Base-by-base conservation (phyloP, 2,329 filamentous ascomycete genomes). In the Helotiales sp. region DNA sequence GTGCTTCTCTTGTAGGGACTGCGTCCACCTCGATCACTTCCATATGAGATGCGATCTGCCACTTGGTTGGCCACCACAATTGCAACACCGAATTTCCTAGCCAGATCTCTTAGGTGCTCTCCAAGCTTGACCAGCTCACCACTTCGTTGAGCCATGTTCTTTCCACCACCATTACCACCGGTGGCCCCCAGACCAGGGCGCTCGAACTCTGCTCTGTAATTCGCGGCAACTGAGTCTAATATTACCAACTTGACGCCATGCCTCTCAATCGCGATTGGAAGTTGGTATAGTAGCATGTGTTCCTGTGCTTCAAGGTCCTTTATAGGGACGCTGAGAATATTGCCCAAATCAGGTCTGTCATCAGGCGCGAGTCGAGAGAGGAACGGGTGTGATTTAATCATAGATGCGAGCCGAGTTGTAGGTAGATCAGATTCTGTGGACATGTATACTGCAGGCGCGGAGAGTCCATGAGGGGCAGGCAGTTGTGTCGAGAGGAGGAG, bases 51-150 rank as follows among this genome's bases (percentile, higher is more conserved):
- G 4, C 92, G 87, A 74, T 99, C 95, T 5, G 91, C 90, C 29
- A 99, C 93, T 73, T 99, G 95, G 71, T 99, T 99, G 5, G 93
- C 90, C 2, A 97, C 89, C 1, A 99, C 92, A 27, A 99, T 81
- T 24, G 92, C 93, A 46, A 97, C 78, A 63, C 88, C 81, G 68
- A 96, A 79, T 40, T 81, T 83, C 34, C 84, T 82, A 1, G 95
- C 95, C 1, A 98, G 76, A 36, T 87, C 82, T 33, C 92, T 85
- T 22, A 99, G 79, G 51, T 91, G 78, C 38, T 87, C 83, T 33
- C 93, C 90, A 2, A 96, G 77, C 29, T 87, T 86, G 15, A 91
- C 81, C 52, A 99, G 83, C 69, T 96, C 90, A 51, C 83, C 79
- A 62, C 88, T 87, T 61, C 95, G 85, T 36, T 86, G 85, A 25